Evolutionary conservation across 2,329 filamentous ascomycete species (phyloP).

Genomic region (Aureobasidium musti): DNA sequence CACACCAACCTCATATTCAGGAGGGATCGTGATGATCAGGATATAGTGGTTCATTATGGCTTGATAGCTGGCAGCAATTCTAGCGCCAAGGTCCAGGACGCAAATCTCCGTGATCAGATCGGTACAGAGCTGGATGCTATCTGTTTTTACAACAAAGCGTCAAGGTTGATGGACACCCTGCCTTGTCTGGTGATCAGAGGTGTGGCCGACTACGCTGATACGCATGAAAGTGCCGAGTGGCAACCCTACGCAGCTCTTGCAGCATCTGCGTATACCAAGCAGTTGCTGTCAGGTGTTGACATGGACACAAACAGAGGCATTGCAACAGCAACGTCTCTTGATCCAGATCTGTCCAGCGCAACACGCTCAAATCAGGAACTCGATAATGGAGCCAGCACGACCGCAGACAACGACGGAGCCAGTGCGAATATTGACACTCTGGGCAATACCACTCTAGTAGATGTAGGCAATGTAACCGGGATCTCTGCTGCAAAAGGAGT

Average conservation of each 20-base stretch:
- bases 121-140: background rate
- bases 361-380: background rate
- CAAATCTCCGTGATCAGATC: background rate
- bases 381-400: background rate
- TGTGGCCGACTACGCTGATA: conserved; percentile 37
- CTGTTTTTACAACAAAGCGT: conserved; percentile 31
- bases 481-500: background rate
- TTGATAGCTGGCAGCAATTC: background rate
- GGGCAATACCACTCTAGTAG: no score
- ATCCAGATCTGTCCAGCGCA: background rate
- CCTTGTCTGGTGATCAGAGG: conserved; percentile 36
- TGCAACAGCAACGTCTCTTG: background rate
- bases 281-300: conserved; percentile 29
- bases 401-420: no score
- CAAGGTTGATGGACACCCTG: conserved; percentile 22
- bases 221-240: conserved; percentile 35
- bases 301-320: background rate
- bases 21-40: background rate
- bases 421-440: no score
- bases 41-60: background rate
- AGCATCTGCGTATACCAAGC: conserved; percentile 34
- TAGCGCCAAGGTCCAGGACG: background rate
- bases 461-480: background rate
- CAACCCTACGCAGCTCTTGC: conserved; percentile 34
- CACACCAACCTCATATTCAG: background rate